A percentile compares a stretch with the other conserved stretches of the same genome.
Evolutionary conservation across 106 monocot species (phyloP).

Genomic region (Dendrobium catenatum): DNA sequence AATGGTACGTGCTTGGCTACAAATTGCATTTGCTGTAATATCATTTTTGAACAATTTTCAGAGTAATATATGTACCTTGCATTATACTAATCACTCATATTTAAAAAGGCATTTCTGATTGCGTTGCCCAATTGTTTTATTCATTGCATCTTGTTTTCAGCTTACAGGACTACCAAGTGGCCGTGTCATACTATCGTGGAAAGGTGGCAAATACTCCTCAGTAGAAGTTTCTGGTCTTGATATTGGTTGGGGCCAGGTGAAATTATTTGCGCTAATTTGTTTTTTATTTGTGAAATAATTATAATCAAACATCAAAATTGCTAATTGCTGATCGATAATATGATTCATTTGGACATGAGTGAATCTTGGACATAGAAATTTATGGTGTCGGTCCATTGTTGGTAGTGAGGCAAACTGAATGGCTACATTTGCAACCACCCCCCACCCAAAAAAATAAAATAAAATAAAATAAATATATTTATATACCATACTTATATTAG

Average conservation of each 20-base stretch:
- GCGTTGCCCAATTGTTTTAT: background rate
- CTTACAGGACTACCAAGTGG: conserved; percentile 57
- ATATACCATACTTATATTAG: background rate
- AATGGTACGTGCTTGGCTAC: background rate
- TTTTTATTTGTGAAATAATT: conserved; percentile 17
- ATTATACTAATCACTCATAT: background rate
- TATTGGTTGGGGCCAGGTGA: conserved; percentile 98
- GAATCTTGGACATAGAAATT: background rate
- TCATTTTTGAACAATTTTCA: background rate
- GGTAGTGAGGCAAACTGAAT: background rate
- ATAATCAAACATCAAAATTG: background rate
- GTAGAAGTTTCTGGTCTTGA: conserved; percentile 97
- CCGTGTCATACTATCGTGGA: conserved; percentile 54
- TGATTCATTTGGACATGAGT: background rate
- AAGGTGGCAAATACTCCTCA: conserved; percentile 40
- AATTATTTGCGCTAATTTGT: conserved; percentile 43
- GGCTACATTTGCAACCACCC: background rate
- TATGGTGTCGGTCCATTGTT: background rate
- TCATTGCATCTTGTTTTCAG: conserved; percentile 32
- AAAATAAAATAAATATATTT: no score
- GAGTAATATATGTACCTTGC: background rate
- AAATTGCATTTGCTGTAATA: background rate
- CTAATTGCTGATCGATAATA: background rate
- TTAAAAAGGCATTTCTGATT: background rate
- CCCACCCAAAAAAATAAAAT: no score